These are phyloP conservation scores for Termitomyces sp. DNA, from an alignment of 1,284 basidiomycete genomes.

Conservation along the genomic window DNA sequence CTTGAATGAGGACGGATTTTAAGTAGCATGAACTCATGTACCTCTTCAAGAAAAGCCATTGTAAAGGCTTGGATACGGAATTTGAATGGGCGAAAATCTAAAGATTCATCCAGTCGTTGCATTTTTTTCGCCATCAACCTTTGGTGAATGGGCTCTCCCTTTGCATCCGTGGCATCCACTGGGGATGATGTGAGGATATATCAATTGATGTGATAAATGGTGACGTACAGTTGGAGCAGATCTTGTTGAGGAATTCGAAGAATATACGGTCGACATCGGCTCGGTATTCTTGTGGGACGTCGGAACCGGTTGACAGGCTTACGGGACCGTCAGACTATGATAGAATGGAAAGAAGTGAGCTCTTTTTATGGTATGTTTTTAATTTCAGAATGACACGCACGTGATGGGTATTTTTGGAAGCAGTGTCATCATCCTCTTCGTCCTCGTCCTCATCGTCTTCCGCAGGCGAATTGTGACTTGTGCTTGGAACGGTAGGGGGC, in stretches of 20 bases:
- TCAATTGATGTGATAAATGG: conserved; percentile 2
- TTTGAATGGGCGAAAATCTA: conserved; percentile 98
- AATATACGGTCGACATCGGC: conserved; percentile 86
- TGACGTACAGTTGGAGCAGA: conserved; percentile 86
- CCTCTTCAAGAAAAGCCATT: conserved; percentile 92
- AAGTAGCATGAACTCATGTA: conserved; percentile 24
- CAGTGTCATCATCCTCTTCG: conserved; percentile 22
- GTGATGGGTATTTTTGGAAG: conserved; percentile 21
- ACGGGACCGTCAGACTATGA: conserved; percentile 22
- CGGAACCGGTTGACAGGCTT: conserved; percentile 40
- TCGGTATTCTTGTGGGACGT: conserved; percentile 78
- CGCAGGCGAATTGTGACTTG: conserved; percentile 32
- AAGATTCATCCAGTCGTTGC: conserved; percentile 91
- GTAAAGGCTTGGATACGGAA: conserved; percentile 99
- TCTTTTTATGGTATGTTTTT: conserved; percentile 9
- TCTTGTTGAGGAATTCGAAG: conserved; percentile 81
- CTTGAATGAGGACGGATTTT: conserved; percentile 13
- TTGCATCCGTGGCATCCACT: conserved; percentile 92
- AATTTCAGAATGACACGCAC: conserved; percentile 8
- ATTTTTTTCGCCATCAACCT: conserved; percentile 99
- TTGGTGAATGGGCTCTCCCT: conserved; percentile 97
- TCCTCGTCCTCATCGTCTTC: conserved; percentile 33
- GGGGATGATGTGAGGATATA: conserved; percentile 13
- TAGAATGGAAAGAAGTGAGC: conserved; percentile 1
- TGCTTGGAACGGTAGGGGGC: conserved; percentile 22